phyloP scores from a whole-genome alignment of 2,329 filamentous ascomycete genomes.

The Stemphylium vesicarium region DNA sequence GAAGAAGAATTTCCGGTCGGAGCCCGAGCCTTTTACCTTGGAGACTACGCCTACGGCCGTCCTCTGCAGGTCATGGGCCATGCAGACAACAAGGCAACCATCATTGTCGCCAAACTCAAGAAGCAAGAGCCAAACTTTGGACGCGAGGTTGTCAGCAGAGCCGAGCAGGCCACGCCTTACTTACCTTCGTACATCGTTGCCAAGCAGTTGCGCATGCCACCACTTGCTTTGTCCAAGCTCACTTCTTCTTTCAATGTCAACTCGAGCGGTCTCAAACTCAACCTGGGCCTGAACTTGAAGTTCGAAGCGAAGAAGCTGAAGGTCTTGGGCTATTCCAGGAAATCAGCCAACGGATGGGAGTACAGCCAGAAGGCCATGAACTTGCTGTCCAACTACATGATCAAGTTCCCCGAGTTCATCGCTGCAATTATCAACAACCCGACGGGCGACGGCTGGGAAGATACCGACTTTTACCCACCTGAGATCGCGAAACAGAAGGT shows the following conservation, averaged over 20 bases:
- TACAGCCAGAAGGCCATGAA: constrained; percentile 85
- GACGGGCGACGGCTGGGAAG: constrained; percentile 80
- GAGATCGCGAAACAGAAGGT: constrained; percentile 77
- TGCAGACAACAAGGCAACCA: constrained; percentile 74
- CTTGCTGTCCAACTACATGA: constrained; percentile 87
- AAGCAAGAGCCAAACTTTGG: constrained; percentile 83
- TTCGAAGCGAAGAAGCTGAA: constrained; percentile 96
- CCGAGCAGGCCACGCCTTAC: constrained; percentile 76
- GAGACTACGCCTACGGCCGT: constrained; percentile 89
- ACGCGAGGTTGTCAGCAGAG: constrained; percentile 71
- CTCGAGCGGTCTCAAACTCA: constrained; percentile 81
- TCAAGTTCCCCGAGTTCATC: constrained; percentile 93
- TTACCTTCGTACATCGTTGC: constrained; percentile 89
- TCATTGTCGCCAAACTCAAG: constrained; percentile 76
- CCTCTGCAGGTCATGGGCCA: constrained; percentile 85
- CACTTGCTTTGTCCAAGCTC: constrained; percentile 90
- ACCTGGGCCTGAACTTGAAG: constrained; percentile 93
- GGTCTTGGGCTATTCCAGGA: constrained; percentile 92
- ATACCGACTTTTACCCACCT: constrained; percentile 83
- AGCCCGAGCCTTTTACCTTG: constrained; percentile 88
- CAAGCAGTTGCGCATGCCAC: constrained; percentile 78
- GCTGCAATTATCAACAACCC: constrained; percentile 85
- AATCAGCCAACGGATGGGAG: constrained; percentile 88
- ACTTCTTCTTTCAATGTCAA: constrained; percentile 91
- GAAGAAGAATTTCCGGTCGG: constrained; percentile 88